Evolutionary conservation across 768 basidiomycete species (phyloP).

Genomic region (Phaffia australis): DNA sequence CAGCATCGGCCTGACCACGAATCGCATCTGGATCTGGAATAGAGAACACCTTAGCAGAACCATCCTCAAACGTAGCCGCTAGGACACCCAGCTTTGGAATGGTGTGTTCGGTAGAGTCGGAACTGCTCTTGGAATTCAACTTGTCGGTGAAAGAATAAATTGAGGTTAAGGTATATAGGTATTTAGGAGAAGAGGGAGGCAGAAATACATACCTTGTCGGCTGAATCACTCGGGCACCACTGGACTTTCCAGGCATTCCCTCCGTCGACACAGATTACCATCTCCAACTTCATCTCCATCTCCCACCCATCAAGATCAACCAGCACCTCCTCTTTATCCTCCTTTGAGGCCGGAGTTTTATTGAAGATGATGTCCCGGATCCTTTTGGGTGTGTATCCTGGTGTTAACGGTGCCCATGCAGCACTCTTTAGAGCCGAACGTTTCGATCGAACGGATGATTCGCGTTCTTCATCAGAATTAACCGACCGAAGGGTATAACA

Average conservation of each 20-base stretch:
- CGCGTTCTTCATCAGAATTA: neutral
- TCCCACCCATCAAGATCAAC: conserved; percentile 36
- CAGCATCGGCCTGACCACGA: conserved; percentile 11
- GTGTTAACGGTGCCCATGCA: no score
- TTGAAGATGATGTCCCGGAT: neutral
- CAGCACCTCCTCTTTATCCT: conserved; percentile 18
- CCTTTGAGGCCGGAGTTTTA: neutral
- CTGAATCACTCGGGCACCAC: conserved; percentile 86
- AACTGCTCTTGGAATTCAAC: neutral
- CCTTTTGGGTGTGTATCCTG: no score
- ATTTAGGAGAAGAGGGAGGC: neutral
- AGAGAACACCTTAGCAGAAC: conserved; percentile 63
- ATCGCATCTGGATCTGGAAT: conserved; percentile 67
- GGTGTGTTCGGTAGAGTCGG: neutral
- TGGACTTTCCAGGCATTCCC: conserved; percentile 70
- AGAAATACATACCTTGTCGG: conserved; percentile 46
- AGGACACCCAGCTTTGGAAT: conserved; percentile 63
- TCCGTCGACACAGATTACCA: conserved; percentile 72
- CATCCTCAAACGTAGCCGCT: conserved; percentile 77
- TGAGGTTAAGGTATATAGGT: neutral
- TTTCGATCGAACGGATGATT: no score
- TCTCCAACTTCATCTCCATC: conserved; percentile 54
- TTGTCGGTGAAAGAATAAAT: neutral
- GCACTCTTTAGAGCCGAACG: no score
- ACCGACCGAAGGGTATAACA: neutral